These are phyloP conservation scores for Leishmania aethiopica DNA, from an alignment of 208 protist genomes.

Conservation along the genomic window DNA sequence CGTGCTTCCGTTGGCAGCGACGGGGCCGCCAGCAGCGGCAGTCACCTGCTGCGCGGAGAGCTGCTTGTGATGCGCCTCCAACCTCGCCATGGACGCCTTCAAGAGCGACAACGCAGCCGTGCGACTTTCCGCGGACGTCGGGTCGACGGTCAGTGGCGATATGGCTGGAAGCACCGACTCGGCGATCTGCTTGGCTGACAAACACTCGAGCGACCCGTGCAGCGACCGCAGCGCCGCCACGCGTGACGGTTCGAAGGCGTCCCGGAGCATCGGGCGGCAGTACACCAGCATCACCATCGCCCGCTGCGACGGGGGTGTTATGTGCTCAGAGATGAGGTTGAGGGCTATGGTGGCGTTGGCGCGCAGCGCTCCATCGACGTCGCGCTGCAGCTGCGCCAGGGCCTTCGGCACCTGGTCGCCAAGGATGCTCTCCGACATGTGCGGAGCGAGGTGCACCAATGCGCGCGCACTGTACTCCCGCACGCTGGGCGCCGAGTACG, in stretches of 20 bases:
- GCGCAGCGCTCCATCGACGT: constrained; percentile 74
- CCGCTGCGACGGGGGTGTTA: constrained; percentile 46
- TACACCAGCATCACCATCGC: constrained; percentile 53
- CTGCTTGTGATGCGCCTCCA: constrained; percentile 28
- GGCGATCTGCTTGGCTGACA: constrained; percentile 51
- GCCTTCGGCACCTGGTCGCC: constrained; percentile 55
- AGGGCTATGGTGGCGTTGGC: constrained; percentile 90
- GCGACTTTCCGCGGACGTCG: constrained; percentile 45
- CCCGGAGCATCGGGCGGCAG: constrained; percentile 82
- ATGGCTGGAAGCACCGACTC: constrained; percentile 63
- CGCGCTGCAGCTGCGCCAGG: constrained; percentile 68
- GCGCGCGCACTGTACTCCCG: constrained; percentile 77
- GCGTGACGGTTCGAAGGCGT: constrained; percentile 77
- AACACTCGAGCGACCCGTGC: constrained; percentile 36
- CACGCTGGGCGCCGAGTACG: constrained; percentile 51
- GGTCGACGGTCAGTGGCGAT: constrained; percentile 65
- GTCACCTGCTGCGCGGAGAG: constrained; percentile 13
- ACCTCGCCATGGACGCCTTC: constrained; percentile 21
- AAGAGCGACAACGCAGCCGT: constrained; percentile 48
- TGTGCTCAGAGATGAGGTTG: constrained; percentile 55
- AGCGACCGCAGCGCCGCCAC: constrained; percentile 66
- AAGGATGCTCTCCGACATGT: constrained; percentile 53
- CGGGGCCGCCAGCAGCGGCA: not conserved
- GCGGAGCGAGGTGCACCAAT: constrained; percentile 68
- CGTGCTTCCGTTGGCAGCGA: not conserved